Evolutionary conservation across 2,329 filamentous ascomycete species (phyloP).

Genomic region (Tetracladium maxilliforme): DNA sequence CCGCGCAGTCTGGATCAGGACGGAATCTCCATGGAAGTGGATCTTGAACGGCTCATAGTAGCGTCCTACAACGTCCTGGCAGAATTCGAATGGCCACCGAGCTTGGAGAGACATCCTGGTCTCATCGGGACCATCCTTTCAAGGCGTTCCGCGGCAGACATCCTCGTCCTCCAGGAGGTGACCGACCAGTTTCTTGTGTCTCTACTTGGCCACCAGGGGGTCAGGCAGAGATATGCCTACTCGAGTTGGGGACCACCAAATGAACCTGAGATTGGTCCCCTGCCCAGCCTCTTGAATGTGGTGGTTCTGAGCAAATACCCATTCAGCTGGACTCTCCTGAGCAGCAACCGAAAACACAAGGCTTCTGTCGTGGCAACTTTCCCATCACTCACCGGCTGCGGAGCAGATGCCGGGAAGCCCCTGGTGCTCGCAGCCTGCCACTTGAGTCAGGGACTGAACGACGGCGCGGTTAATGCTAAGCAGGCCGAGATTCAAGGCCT

Average conservation of each 20-base stretch:
- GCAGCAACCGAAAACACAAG: slow-evolving; percentile 40
- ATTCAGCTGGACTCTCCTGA: slow-evolving; percentile 39
- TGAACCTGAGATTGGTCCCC: slow-evolving; percentile 33
- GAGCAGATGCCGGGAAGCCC: slow-evolving; percentile 15
- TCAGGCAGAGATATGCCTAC: slow-evolving; percentile 36
- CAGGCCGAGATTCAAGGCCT: slow-evolving; percentile 37
- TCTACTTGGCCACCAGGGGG: slow-evolving; percentile 28
- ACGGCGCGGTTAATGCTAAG: slow-evolving; percentile 41
- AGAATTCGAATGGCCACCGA: slow-evolving; percentile 19
- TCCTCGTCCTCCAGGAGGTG: slow-evolving; percentile 42
- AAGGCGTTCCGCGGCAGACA: slow-evolving; percentile 15
- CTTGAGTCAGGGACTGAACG: slow-evolving; percentile 43
- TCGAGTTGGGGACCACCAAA: slow-evolving; percentile 40
- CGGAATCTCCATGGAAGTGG: no score
- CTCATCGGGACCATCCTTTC: slow-evolving; percentile 18
- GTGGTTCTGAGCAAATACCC: slow-evolving; percentile 40
- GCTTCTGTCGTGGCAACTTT: slow-evolving; percentile 35
- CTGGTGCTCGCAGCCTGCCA: slow-evolving; percentile 42
- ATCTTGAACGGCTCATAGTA: slow-evolving; percentile 13
- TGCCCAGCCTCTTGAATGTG: slow-evolving; percentile 45
- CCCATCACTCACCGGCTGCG: slow-evolving; percentile 12
- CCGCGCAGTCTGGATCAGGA: no score
- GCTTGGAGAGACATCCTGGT: slow-evolving; percentile 18
- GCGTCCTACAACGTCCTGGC: slow-evolving; percentile 27
- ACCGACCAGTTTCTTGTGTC: slow-evolving; percentile 46